A percentile compares a stretch with the other conserved stretches of the same genome.
Evolutionary conservation across 257 asterid genomes (phyloP).

Genomic region (Penstemon davidsonii): DNA sequence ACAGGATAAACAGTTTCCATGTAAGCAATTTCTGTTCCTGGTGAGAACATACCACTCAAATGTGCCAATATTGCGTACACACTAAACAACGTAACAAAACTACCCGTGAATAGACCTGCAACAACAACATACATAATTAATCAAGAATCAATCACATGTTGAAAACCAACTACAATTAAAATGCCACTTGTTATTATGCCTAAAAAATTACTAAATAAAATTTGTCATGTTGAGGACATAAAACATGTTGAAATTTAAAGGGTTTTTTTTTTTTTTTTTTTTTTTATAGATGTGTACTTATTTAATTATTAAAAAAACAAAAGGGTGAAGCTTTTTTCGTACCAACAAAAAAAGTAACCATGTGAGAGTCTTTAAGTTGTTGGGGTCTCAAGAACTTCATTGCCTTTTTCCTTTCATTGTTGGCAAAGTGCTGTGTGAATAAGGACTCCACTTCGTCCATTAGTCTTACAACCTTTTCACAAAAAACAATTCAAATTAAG

Average conservation of each 20-base stretch:
- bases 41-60: slow-evolving; percentile 73
- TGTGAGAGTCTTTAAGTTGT: slow-evolving; percentile 77
- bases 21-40: slow-evolving; percentile 51
- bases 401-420: slow-evolving; percentile 81
- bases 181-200: too few species aligned
- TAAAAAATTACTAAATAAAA: too few species aligned
- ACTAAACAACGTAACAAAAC: slow-evolving; percentile 74
- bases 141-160: too few species aligned
- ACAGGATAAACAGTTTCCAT: slow-evolving; percentile 85
- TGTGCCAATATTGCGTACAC: slow-evolving; percentile 87
- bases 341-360: slow-evolving; percentile 94
- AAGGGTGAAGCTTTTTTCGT: background rate
- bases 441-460: slow-evolving; percentile 99
- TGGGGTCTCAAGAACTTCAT: slow-evolving; percentile 92
- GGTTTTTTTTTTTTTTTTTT: too few species aligned
- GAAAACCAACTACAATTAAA: too few species aligned
- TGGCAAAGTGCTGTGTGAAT: slow-evolving; percentile 94
- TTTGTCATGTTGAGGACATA: too few species aligned
- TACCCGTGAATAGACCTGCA: slow-evolving; percentile 91
- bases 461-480: slow-evolving; percentile 73
- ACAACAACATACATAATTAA: background rate
- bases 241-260: too few species aligned
- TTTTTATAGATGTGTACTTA: background rate
- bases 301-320: background rate
- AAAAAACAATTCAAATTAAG: background rate